Percentiles rank a stretch among this genome's conserved stretches.
Conservation (phyloP, 306 rosid species). For the Pyrus bretschneideri region DNA sequence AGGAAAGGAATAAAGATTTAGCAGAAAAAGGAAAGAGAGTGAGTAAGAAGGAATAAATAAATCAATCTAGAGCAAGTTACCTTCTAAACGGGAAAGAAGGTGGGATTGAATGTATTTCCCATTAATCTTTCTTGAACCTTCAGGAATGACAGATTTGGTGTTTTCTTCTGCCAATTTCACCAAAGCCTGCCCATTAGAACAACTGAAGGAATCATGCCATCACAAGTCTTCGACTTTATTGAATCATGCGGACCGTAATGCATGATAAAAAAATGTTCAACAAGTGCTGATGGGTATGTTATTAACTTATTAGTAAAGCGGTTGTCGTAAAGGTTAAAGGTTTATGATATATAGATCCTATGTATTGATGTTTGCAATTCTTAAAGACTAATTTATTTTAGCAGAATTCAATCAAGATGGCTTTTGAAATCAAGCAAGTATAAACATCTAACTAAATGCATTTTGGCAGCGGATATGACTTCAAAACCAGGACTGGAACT, state of each 20-base stretch:
- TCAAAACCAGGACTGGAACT: not conserved
- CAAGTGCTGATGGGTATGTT: not conserved
- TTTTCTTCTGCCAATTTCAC: conserved; percentile 75
- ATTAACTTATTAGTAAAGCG: not conserved
- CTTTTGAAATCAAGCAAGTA: not conserved
- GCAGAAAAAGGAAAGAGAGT: not conserved
- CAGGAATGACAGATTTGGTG: conserved; percentile 53
- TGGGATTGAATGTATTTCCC: conserved; percentile 92
- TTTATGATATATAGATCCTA: not conserved
- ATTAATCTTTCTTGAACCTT: conserved; percentile 83
- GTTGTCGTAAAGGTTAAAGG: not conserved
- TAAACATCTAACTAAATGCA: not conserved
- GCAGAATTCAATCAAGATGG: not conserved
- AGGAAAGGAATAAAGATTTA: not conserved
- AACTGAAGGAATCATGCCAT: conserved; percentile 6
- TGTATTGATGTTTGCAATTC: not conserved
- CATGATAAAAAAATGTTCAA: not conserved
- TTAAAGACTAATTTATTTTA: not conserved
- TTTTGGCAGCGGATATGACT: not conserved
- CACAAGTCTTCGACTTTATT: not conserved
- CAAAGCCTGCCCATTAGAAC: conserved; percentile 48
- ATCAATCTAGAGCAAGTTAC: conserved; percentile 23
- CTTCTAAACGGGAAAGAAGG: conserved; percentile 71
- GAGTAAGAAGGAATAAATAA: not conserved
- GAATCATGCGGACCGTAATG: not conserved